A percentile compares a stretch with the other conserved stretches of the same genome.
Conservation (phyloP, 345 rosid species). For the Gossypium stocksii region DNA sequence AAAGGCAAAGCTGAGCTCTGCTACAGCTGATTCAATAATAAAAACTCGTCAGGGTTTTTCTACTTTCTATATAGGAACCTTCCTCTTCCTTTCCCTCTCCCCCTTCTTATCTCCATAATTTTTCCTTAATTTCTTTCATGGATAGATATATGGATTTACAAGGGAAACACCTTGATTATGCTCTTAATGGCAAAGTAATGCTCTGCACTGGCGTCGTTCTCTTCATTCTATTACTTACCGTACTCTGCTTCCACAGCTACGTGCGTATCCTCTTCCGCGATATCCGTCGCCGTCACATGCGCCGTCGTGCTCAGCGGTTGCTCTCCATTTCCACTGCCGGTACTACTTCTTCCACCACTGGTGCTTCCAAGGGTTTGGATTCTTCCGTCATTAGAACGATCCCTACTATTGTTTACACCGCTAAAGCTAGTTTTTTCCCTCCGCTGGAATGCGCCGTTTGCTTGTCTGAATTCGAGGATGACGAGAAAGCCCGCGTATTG, state of each 20-base stretch:
- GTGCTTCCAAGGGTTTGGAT: constrained; percentile 42
- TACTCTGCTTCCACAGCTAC: constrained; percentile 56
- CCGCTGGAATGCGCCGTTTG: constrained; percentile 62
- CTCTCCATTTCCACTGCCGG: constrained; percentile 27
- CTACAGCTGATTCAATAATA: too few species aligned
- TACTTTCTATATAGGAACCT: not conserved
- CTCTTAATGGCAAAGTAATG: constrained; percentile 56
- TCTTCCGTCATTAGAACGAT: constrained; percentile 40
- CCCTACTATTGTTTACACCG: constrained; percentile 47
- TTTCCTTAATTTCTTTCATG: not conserved
- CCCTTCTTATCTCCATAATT: not conserved
- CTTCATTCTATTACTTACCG: constrained; percentile 39
- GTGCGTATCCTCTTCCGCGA: constrained; percentile 45
- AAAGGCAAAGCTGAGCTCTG: not conserved
- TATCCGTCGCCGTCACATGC: constrained; percentile 42
- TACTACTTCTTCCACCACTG: constrained; percentile 9
- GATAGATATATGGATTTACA: constrained; percentile 11
- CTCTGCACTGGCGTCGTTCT: constrained; percentile 44
- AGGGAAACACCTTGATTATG: constrained; percentile 18
- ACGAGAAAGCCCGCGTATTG: constrained; percentile 56
- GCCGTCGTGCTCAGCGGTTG: constrained; percentile 19
- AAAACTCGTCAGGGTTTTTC: too few species aligned
- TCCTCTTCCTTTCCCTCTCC: not conserved
- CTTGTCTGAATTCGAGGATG: constrained; percentile 67
- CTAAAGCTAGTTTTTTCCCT: constrained; percentile 18